A percentile compares a stretch with the other conserved stretches of the same genome.
phyloP scores from a whole-genome alignment of 2,329 filamentous ascomycete species.

The Cylindrodendrum hubeiense region DNA sequence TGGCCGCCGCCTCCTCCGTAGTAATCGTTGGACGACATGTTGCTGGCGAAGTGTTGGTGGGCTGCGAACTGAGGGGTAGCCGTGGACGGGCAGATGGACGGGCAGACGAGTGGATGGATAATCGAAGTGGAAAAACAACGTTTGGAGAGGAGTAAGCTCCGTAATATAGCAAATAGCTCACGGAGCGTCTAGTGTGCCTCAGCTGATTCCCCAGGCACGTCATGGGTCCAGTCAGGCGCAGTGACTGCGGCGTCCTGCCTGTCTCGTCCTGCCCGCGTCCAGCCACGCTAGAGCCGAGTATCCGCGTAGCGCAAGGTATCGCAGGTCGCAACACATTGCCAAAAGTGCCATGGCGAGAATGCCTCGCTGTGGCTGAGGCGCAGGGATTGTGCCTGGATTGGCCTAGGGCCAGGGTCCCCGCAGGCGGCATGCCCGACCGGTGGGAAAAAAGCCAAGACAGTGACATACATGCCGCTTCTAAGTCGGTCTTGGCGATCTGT shows the following conservation, averaged over 20 bases:
- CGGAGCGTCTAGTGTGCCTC: constrained; percentile 32
- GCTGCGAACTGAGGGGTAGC: not conserved
- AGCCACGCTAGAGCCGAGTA: constrained; percentile 25
- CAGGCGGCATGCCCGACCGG: constrained; percentile 9
- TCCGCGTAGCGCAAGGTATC: constrained; percentile 1
- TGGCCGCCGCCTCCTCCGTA: constrained; percentile 47
- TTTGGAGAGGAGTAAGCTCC: constrained; percentile 11
- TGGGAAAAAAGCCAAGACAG: constrained; percentile 13
- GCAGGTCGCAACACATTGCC: not conserved
- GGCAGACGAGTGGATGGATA: constrained; percentile 4
- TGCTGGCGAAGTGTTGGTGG: constrained; percentile 1
- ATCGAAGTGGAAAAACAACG: constrained; percentile 8
- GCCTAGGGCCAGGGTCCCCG: constrained; percentile 11
- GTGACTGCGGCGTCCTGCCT: constrained; percentile 26
- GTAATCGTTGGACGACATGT: constrained; percentile 55
- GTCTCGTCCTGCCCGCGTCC: too few species aligned
- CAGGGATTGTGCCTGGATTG: not conserved
- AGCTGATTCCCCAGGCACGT: constrained; percentile 36
- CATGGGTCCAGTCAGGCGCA: constrained; percentile 31
- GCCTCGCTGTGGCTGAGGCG: constrained; percentile 26
- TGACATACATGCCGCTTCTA: constrained; percentile 6
- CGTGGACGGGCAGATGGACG: too few species aligned
- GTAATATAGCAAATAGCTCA: constrained; percentile 17
- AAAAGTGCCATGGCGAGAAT: not conserved
- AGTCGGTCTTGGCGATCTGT: constrained; percentile 2